phyloP scores from a whole-genome alignment of 2,329 filamentous ascomycete species.

The Mollisiaceae sp. region DNA sequence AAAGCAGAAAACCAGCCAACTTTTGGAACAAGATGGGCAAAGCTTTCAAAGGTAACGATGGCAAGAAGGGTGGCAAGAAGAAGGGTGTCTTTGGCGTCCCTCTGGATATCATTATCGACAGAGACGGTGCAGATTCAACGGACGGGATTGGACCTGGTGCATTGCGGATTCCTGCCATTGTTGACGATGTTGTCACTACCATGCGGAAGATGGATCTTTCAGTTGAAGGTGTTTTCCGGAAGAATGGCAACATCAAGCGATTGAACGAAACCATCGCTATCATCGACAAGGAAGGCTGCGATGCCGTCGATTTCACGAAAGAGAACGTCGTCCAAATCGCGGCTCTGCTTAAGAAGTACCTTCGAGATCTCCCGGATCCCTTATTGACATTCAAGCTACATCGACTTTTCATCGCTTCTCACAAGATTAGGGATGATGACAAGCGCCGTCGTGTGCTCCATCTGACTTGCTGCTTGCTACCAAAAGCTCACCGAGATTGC shows the following conservation, averaged over 20 bases:
- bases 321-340: constrained; percentile 94
- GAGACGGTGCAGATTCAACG: constrained; percentile 95
- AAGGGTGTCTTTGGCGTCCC: constrained; percentile 93
- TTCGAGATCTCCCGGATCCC: constrained; percentile 92
- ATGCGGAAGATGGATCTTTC: constrained; percentile 99
- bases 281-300: constrained; percentile 85
- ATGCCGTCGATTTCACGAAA: constrained; percentile 82
- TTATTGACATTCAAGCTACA: constrained; percentile 95
- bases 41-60: constrained; percentile 85
- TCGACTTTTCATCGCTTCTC: constrained; percentile 84
- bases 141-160: constrained; percentile 93
- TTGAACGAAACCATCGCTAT: constrained; percentile 83
- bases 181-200: constrained; percentile 92
- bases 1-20: constrained; percentile 81
- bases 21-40: constrained; percentile 99
- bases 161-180: constrained; percentile 86
- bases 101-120: constrained; percentile 86
- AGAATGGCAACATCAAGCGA: constrained; percentile 98
- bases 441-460: constrained; percentile 86
- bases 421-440: constrained; percentile 83
- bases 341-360: constrained; percentile 91
- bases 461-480: constrained; percentile 87
- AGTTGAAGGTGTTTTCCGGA: constrained; percentile 96
- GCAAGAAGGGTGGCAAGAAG: constrained; percentile 78
- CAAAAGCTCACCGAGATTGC: constrained; percentile 89